Conservation (phyloP, 805 yeast genomes). For the Candida maris region DNA sequence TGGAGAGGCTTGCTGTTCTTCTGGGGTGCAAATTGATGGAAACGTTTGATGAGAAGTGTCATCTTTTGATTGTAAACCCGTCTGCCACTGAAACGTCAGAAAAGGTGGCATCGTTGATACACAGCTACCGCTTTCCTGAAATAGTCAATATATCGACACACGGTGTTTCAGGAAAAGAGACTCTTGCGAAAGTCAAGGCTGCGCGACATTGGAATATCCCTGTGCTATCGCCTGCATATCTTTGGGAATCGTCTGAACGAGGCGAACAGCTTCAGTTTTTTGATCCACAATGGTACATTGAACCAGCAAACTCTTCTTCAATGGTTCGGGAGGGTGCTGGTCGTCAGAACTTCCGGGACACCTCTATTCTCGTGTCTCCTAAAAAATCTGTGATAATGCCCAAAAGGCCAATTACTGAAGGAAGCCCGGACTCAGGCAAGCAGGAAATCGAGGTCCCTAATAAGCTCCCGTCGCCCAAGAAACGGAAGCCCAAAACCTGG, state of each 20-base stretch:
- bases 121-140: conserved; percentile 35
- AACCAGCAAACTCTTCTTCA: conserved; percentile 28
- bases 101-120: conserved; percentile 40
- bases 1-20: conserved; percentile 52
- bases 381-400: neutral
- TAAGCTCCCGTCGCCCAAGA: conserved; percentile 53
- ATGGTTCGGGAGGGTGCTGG: neutral
- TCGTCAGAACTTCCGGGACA: neutral
- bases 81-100: conserved; percentile 40
- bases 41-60: conserved; percentile 47
- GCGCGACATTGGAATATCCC: conserved; percentile 58
- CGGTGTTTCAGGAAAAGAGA: conserved; percentile 30
- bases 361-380: neutral
- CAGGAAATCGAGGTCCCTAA: conserved; percentile 23
- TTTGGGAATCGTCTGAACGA: conserved; percentile 48
- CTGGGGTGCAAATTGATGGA: conserved; percentile 51
- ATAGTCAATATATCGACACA: conserved; percentile 14
- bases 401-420: neutral
- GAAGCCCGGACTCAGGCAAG: neutral
- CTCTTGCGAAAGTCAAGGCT: conserved; percentile 53
- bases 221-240: conserved; percentile 49
- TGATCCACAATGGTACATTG: conserved; percentile 53
- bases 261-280: conserved; percentile 39
- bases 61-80: conserved; percentile 54
- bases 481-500: conserved; percentile 40